Conservation (phyloP, 768 basidiomycete genomes). For the Tulasnella sp. region DNA sequence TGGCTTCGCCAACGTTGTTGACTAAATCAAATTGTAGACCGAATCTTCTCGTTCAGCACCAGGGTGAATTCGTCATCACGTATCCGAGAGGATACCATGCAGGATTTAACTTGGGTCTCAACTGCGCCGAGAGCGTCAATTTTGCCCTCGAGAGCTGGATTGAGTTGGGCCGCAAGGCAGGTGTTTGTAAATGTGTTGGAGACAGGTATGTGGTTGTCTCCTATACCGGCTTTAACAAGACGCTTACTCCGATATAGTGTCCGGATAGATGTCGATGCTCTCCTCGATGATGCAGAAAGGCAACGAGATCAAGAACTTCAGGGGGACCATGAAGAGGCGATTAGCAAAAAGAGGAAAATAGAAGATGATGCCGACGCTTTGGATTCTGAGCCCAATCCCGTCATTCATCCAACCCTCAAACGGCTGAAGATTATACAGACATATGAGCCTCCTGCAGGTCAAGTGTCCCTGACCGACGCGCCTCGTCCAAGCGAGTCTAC, state of each 20-base stretch:
- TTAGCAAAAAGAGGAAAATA: slow-evolving; percentile 15
- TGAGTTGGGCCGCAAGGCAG: slow-evolving; percentile 71
- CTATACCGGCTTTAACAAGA: background rate
- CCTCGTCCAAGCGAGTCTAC: slow-evolving; percentile 15
- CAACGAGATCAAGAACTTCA: slow-evolving; percentile 28
- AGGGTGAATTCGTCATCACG: slow-evolving; percentile 36
- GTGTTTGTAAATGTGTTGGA: slow-evolving; percentile 56
- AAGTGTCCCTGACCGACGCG: too few relatives aligned
- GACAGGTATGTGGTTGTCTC: slow-evolving; percentile 45
- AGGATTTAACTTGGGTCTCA: slow-evolving; percentile 37
- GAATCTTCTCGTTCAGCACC: slow-evolving; percentile 80
- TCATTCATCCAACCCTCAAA: too few relatives aligned
- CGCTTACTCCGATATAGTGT: slow-evolving; percentile 41
- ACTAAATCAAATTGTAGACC: slow-evolving; percentile 67
- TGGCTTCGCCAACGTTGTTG: slow-evolving; percentile 75
- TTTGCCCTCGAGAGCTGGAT: slow-evolving; percentile 39
- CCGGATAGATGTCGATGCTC: slow-evolving; percentile 81
- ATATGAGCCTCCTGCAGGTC: too few relatives aligned
- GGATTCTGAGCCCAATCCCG: too few relatives aligned
- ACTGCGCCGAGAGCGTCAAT: slow-evolving; percentile 36
- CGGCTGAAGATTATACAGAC: too few relatives aligned
- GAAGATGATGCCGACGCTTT: slow-evolving; percentile 17
- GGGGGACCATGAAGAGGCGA: slow-evolving; percentile 20
- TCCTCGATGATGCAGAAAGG: slow-evolving; percentile 52
- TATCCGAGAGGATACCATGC: slow-evolving; percentile 36